Evolutionary conservation across 2,329 filamentous ascomycete species (phyloP).

Genomic region (Microcyclospora pomicola): DNA sequence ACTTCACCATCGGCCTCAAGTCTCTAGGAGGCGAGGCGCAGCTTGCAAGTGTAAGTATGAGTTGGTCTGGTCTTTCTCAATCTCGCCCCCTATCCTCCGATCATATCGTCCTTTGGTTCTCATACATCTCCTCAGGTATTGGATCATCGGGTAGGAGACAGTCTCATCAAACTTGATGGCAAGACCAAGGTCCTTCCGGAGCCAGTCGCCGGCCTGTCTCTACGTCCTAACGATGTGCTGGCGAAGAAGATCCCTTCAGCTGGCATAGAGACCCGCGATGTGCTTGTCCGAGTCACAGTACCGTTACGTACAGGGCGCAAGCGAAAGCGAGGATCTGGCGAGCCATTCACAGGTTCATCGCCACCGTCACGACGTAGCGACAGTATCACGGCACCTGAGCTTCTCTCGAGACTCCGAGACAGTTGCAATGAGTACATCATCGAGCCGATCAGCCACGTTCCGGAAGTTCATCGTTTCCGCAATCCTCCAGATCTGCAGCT

Average conservation of each 20-base stretch:
- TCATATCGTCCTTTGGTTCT: not conserved
- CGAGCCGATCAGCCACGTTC: slow-evolving; percentile 41
- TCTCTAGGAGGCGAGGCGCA: slow-evolving; percentile 46
- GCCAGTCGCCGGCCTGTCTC: slow-evolving; percentile 50
- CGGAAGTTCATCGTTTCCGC: slow-evolving; percentile 75
- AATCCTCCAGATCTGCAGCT: slow-evolving; percentile 71
- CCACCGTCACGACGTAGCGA: slow-evolving; percentile 1
- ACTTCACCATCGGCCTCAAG: slow-evolving; percentile 48
- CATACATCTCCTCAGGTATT: slow-evolving; percentile 12
- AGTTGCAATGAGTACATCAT: slow-evolving; percentile 15
- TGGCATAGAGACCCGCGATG: slow-evolving; percentile 62
- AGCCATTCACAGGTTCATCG: slow-evolving; percentile 27
- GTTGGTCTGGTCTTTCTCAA: not conserved
- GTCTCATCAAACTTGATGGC: slow-evolving; percentile 11
- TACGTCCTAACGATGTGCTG: slow-evolving; percentile 67
- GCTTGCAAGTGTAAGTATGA: slow-evolving; percentile 36
- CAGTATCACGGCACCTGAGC: slow-evolving; percentile 15
- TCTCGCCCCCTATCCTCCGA: not conserved
- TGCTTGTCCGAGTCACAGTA: slow-evolving; percentile 74
- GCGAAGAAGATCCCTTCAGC: slow-evolving; percentile 66
- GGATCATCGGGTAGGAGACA: slow-evolving; percentile 19
- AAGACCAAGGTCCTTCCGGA: slow-evolving; percentile 20
- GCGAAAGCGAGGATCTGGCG: slow-evolving; percentile 63
- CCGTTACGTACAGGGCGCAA: slow-evolving; percentile 78
- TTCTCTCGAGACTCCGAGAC: slow-evolving; percentile 20